These are phyloP conservation scores for Carex myosuroides DNA, from an alignment of 176 grass and related monocot genomes.

Conservation along the genomic window DNA sequence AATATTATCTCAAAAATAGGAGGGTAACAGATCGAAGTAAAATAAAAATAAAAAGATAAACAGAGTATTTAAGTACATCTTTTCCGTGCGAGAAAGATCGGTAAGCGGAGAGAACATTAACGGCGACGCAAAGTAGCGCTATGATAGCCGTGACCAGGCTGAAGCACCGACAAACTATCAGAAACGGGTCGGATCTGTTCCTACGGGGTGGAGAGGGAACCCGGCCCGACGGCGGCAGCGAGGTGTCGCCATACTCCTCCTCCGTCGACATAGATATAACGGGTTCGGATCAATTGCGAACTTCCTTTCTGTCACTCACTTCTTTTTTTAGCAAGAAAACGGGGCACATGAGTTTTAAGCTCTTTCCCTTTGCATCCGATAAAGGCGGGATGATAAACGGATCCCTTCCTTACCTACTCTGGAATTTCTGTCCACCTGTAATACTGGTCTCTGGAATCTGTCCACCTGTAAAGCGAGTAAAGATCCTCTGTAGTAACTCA, in stretches of 20 bases:
- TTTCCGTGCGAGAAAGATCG: constrained; percentile 46
- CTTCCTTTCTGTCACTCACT: neutral
- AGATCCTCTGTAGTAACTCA: too few relatives aligned
- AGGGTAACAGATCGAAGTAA: neutral
- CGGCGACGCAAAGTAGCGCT: constrained; percentile 65
- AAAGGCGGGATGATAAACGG: neutral
- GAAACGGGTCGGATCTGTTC: constrained; percentile 46
- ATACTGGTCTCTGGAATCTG: neutral
- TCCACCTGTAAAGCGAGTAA: neutral
- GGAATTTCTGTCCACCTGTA: neutral
- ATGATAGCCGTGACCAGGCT: constrained; percentile 61
- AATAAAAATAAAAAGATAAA: neutral
- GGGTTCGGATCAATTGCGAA: neutral
- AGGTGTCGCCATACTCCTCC: constrained; percentile 5
- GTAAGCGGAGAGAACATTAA: constrained; percentile 69
- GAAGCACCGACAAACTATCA: constrained; percentile 86
- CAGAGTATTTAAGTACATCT: constrained; percentile 27
- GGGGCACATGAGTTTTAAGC: neutral
- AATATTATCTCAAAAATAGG: neutral
- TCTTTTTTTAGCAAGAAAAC: neutral
- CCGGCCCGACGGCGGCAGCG: neutral
- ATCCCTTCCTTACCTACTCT: neutral
- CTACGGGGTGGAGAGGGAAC: neutral
- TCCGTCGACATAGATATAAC: constrained; percentile 20
- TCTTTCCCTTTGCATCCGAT: neutral